phyloP scores from a whole-genome alignment of 2,329 filamentous ascomycete genomes.

The Tetracladium maxilliforme region DNA sequence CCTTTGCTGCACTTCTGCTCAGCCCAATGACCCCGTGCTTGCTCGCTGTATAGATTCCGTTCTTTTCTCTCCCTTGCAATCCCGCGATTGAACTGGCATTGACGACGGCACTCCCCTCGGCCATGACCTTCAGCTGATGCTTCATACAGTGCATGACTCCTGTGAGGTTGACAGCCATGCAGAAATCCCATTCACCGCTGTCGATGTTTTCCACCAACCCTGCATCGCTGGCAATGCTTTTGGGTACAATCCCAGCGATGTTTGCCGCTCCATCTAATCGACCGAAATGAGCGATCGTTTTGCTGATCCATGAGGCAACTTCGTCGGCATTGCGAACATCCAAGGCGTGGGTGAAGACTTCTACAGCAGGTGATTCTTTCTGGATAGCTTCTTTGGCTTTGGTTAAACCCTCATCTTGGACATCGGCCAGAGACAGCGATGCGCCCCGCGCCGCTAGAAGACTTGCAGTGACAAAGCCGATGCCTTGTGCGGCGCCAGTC shows the following conservation, averaged over 20 bases:
- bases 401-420: constrained; percentile 6
- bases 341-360: constrained; percentile 11
- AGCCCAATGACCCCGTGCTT: no score
- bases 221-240: constrained; percentile 10
- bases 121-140: constrained; percentile 8
- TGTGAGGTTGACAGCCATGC: constrained; percentile 16
- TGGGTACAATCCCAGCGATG: constrained; percentile 17
- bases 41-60: constrained; percentile 13
- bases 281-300: constrained; percentile 18
- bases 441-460: constrained; percentile 10
- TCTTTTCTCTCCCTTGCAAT: constrained; percentile 9
- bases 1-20: no score
- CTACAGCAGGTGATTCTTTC: constrained; percentile 9
- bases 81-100: constrained; percentile 11
- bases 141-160: constrained; percentile 10
- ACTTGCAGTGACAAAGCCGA: constrained; percentile 29
- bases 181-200: constrained; percentile 18
- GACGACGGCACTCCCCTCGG: constrained; percentile 8
- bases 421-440: constrained; percentile 10
- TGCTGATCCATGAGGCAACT: constrained; percentile 20
- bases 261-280: constrained; percentile 23
- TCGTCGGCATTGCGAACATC: constrained; percentile 15
- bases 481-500: constrained; percentile 32
- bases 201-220: constrained; percentile 17
- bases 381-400: constrained; percentile 3